Evolutionary conservation across 805 yeast species (phyloP).

Genomic region (Candida dajiaensis): DNA sequence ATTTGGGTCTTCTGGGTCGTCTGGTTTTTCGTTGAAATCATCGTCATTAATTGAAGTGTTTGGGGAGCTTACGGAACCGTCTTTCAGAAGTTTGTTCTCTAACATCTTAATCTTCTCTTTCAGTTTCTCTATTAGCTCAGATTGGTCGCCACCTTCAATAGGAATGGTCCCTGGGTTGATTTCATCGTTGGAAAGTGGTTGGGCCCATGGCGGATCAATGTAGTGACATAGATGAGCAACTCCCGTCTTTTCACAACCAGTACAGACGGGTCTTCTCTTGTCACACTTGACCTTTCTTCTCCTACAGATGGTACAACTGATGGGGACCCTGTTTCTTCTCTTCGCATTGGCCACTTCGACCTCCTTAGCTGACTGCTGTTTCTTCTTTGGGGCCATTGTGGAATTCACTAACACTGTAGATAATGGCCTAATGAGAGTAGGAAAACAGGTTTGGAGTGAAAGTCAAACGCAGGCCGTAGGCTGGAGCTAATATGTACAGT

Average conservation of each 20-base stretch:
- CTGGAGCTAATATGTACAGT: too few relatives aligned
- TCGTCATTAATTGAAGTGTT: slow-evolving; percentile 5
- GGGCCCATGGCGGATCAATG: slow-evolving; percentile 58
- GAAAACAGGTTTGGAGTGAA: too few relatives aligned
- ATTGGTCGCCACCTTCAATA: slow-evolving; percentile 27
- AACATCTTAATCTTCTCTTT: slow-evolving; percentile 47
- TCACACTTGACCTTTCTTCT: slow-evolving; percentile 46
- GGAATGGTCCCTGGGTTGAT: slow-evolving; percentile 10
- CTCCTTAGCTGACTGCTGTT: slow-evolving; percentile 3
- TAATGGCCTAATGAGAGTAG: too few relatives aligned
- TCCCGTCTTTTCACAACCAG: slow-evolving; percentile 51
- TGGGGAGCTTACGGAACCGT: slow-evolving; percentile 4
- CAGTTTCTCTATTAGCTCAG: slow-evolving; percentile 43
- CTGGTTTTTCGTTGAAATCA: slow-evolving; percentile 1
- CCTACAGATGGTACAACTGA: slow-evolving; percentile 43
- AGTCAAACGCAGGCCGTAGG: too few relatives aligned
- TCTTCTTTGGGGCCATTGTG: slow-evolving; percentile 7
- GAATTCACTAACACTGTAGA: background rate
- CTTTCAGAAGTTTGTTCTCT: slow-evolving; percentile 22
- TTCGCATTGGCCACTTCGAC: slow-evolving; percentile 12
- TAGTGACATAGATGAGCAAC: slow-evolving; percentile 53
- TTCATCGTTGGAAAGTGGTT: slow-evolving; percentile 38
- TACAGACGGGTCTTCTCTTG: slow-evolving; percentile 48
- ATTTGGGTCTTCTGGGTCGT: background rate
- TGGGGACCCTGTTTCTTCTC: slow-evolving; percentile 42